Conservation (phyloP, 495 filamentous ascomycete genomes). For the Penicillium turbatum region DNA sequence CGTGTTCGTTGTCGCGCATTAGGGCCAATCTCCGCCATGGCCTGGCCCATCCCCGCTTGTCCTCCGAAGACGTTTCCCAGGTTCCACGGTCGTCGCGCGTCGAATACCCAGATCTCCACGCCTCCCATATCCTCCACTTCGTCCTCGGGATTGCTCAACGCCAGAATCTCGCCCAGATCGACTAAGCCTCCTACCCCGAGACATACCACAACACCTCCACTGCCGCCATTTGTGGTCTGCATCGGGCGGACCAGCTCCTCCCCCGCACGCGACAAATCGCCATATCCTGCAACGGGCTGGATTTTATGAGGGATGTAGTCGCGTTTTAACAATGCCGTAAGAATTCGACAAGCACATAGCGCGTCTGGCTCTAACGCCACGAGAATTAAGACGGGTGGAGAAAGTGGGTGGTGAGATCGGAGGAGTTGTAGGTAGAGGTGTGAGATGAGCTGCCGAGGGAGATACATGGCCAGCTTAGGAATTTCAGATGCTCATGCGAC, state of each 20-base stretch:
- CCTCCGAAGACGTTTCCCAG: slow-evolving; percentile 87
- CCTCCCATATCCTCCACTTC: slow-evolving; percentile 61
- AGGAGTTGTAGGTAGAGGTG: slow-evolving; percentile 87
- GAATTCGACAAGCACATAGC: slow-evolving; percentile 90
- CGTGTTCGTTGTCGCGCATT: slow-evolving; percentile 48
- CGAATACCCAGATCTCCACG: slow-evolving; percentile 92
- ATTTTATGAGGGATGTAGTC: slow-evolving; percentile 99
- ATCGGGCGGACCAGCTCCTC: slow-evolving; percentile 74
- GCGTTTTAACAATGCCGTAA: slow-evolving; percentile 84
- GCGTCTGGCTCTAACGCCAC: slow-evolving; percentile 93
- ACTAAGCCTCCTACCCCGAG: slow-evolving; percentile 88
- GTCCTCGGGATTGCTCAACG: slow-evolving; percentile 51
- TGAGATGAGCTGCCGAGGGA: slow-evolving; percentile 81
- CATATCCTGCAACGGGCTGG: slow-evolving; percentile 88
- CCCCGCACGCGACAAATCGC: slow-evolving; percentile 74
- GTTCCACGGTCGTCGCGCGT: slow-evolving; percentile 92
- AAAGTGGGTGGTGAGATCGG: slow-evolving; percentile 72
- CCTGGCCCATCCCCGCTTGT: slow-evolving; percentile 44
- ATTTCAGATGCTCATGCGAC: slow-evolving; percentile 18
- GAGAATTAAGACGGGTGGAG: slow-evolving; percentile 86
- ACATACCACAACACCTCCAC: slow-evolving; percentile 83
- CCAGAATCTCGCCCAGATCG: slow-evolving; percentile 71
- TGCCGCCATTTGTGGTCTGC: slow-evolving; percentile 74
- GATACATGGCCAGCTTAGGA: slow-evolving; percentile 67
- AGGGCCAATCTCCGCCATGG: slow-evolving; percentile 44